Base-by-base conservation (phyloP, 192 early-diverging fungal genomes). In the Entomortierella parvispora region DNA sequence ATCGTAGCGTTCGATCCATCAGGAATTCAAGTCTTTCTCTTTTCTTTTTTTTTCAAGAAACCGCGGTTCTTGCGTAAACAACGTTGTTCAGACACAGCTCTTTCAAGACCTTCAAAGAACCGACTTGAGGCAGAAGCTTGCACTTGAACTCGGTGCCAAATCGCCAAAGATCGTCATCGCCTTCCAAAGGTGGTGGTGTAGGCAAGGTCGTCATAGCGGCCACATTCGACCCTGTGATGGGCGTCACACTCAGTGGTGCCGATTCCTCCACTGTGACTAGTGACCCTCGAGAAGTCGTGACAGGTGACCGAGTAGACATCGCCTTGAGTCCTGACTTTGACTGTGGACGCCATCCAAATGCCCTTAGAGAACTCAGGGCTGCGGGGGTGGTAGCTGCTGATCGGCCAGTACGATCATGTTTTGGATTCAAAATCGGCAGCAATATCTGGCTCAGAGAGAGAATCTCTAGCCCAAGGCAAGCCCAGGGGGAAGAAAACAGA, bases 81-180 rank as follows among this genome's bases (percentile, higher is more conserved):
- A 72, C 70, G 40, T 72, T 64, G 43, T 72, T 72, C 22, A 72
- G 45, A 26, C 62, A 59, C 12, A 72, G 42, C 31, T 59, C 70
- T 28, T 42, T 44, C 23, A 72, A 45, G 3, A 65, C 54, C 20
- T 61, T 60, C 40, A 72, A 37, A 12, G 50, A 15, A 23, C 40
- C 20, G 14, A 72, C 43, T 31, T 72, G 70, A 6, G 70, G 70
- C 3, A 72, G 18, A 7, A 72, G 49, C 40, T 52, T 72, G 22
- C 23, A 25, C 32, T 55, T 44, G 37, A 72, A 72, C 48, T 72
- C 70, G 1, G 56, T 50, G 26, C 62, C 70, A 59, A 72, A 65
- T 6, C 32, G 43, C 70, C 62, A 72, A 10, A 44, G 48, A 6
- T 65, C 62, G 31, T 58, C 69, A 0, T 50, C 56, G 25, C 4